A percentile compares a stretch with the other conserved stretches of the same genome.
These are phyloP conservation scores for Globisporangium barbulae DNA, from an alignment of 352 stramenopile species.

Conservation along the genomic window DNA sequence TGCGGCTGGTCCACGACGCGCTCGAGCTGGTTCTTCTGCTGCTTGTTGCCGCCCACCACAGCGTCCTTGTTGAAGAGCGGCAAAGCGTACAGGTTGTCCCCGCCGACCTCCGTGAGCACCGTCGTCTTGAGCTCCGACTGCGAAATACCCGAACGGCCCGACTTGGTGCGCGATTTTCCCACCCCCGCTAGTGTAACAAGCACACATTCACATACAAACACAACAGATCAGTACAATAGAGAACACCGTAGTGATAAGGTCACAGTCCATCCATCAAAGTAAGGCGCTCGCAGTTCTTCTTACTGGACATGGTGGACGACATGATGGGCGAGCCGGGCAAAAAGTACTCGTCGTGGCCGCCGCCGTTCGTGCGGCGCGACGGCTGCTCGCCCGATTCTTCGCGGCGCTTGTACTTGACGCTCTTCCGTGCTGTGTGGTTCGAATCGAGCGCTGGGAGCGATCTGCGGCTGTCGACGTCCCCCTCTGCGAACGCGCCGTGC, in stretches of 20 bases:
- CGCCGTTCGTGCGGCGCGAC: slow-evolving; percentile 10
- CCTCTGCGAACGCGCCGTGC: background rate
- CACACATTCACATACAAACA: background rate
- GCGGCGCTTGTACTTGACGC: slow-evolving; percentile 1
- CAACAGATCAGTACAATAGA: background rate
- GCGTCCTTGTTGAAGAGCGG: slow-evolving; percentile 28
- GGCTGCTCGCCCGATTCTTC: slow-evolving; percentile 2
- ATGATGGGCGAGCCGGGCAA: slow-evolving; percentile 25
- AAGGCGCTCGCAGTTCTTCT: slow-evolving; percentile 3
- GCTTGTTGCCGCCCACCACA: slow-evolving; percentile 11
- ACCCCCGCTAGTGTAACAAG: slow-evolving; percentile 7
- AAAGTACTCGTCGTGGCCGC: slow-evolving; percentile 29
- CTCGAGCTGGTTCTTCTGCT: slow-evolving; percentile 24
- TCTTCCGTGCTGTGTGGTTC: slow-evolving; percentile 4
- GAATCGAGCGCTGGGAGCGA: slow-evolving; percentile 13
- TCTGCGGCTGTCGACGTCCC: background rate
- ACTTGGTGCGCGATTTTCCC: slow-evolving; percentile 18
- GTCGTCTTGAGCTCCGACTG: slow-evolving; percentile 33
- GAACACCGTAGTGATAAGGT: background rate
- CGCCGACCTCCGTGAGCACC: slow-evolving; percentile 62
- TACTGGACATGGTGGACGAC: slow-evolving; percentile 18
- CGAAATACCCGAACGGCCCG: slow-evolving; percentile 19
- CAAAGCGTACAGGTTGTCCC: slow-evolving; percentile 36
- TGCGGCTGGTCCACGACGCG: slow-evolving; percentile 45
- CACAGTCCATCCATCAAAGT: background rate